Percentiles rank a stretch among this genome's conserved stretches.
Conservation (phyloP, 352 stramenopile genomes). For the Thalassiosira exigua region DNA sequence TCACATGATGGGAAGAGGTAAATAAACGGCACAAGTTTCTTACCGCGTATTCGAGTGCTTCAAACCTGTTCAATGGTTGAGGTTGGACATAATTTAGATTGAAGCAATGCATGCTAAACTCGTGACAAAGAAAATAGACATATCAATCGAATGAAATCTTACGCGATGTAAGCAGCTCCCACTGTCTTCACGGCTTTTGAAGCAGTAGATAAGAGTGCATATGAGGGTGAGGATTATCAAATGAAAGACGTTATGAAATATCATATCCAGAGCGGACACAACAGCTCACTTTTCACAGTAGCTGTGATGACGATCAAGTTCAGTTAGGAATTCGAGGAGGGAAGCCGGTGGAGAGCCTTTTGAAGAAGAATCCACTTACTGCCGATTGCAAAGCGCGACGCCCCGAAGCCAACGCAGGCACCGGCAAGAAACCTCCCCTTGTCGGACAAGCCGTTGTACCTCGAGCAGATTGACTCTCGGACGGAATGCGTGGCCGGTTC, state of each 20-base stretch:
- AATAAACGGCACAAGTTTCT: too few species aligned
- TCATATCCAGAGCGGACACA: too few species aligned
- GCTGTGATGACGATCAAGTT: too few species aligned
- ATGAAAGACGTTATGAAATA: too few species aligned
- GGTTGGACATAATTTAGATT: background rate
- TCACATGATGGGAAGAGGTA: too few species aligned
- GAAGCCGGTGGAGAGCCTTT: too few species aligned
- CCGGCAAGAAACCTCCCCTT: slow-evolving; percentile 41
- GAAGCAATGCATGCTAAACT: too few species aligned
- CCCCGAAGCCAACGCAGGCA: slow-evolving; percentile 33
- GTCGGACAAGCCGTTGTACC: slow-evolving; percentile 35
- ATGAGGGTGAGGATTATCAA: too few species aligned
- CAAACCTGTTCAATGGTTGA: slow-evolving; percentile 34
- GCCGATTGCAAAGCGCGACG: slow-evolving; percentile 30
- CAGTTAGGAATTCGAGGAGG: too few species aligned
- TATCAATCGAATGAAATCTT: slow-evolving; percentile 1
- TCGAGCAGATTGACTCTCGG: background rate
- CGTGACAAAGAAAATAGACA: too few species aligned
- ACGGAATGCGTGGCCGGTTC: slow-evolving; percentile 2
- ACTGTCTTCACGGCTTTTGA: slow-evolving; percentile 16
- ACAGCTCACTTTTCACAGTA: too few species aligned
- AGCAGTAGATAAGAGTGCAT: background rate
- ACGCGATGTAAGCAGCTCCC: slow-evolving; percentile 34
- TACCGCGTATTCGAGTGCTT: slow-evolving; percentile 50
- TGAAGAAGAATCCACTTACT: slow-evolving; percentile 38